Percentiles rank a stretch among this genome's conserved stretches.
Conservation (phyloP, 345 rosid species). For the Corymbia maculata region DNA sequence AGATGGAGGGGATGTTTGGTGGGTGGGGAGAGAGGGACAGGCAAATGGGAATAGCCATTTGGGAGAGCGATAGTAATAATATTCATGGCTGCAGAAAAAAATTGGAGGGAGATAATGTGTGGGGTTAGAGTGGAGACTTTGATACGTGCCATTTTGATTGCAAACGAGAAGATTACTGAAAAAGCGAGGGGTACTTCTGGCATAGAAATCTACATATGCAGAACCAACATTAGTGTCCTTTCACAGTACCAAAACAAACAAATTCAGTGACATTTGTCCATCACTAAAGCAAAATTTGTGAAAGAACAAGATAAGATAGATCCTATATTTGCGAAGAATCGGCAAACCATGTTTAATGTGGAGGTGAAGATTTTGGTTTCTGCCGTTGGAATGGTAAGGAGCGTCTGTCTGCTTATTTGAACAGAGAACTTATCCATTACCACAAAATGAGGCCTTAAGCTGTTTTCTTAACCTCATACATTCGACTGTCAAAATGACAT, state of each 20-base stretch:
- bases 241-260: not conserved
- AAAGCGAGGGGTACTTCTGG: not conserved
- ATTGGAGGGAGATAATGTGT: conserved; percentile 29
- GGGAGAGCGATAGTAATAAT: conserved; percentile 1
- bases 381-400: not conserved
- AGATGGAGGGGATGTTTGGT: conserved; percentile 14
- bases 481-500: not conserved
- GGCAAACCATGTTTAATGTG: not conserved
- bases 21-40: conserved; percentile 28
- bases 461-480: not conserved
- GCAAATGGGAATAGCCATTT: conserved; percentile 50
- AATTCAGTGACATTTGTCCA: not conserved
- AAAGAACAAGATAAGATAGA: not conserved
- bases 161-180: not conserved
- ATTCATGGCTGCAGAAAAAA: conserved; percentile 16
- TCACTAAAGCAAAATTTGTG: not conserved
- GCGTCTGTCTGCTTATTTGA: not conserved
- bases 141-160: not conserved
- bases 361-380: not conserved
- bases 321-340: not conserved
- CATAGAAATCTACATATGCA: not conserved
- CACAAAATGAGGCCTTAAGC: not conserved
- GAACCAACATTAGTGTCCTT: not conserved
- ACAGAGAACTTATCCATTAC: not conserved
- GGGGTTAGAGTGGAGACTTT: conserved; percentile 6